These are phyloP conservation scores for Crinitomyces ghanaensis DNA, from an alignment of 805 yeast genomes.

Conservation along the genomic window DNA sequence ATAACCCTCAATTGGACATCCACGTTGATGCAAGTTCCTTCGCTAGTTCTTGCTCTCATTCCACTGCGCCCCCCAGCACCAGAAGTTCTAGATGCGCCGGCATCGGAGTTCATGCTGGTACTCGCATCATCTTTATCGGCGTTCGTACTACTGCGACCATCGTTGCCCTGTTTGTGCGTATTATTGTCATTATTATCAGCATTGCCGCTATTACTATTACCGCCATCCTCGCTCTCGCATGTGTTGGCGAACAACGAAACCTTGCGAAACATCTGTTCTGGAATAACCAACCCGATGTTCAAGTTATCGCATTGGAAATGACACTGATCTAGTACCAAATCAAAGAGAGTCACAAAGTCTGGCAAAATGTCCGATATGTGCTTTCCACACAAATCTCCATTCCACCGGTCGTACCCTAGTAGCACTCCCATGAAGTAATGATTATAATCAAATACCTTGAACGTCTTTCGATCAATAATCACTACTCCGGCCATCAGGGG, in stretches of 20 bases:
- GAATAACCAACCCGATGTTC: conserved; percentile 63
- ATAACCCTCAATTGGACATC: conserved; percentile 77
- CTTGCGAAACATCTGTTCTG: conserved; percentile 83
- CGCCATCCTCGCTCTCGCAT: conserved; percentile 6
- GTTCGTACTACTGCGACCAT: too few relatives aligned
- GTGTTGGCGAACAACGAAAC: conserved; percentile 7
- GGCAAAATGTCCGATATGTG: conserved; percentile 53
- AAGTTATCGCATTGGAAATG: conserved; percentile 6
- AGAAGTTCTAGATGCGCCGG: too few relatives aligned
- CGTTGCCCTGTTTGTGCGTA: too few relatives aligned
- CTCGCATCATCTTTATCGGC: too few relatives aligned
- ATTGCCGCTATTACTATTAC: neutral
- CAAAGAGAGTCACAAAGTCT: conserved; percentile 39
- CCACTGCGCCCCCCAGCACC: too few relatives aligned
- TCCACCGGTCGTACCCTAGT: conserved; percentile 44
- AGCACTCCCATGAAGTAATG: conserved; percentile 66
- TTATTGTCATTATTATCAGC: conserved; percentile 2
- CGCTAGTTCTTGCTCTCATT: conserved; percentile 52
- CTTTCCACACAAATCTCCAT: conserved; percentile 29
- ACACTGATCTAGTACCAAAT: conserved; percentile 29
- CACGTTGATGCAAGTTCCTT: conserved; percentile 52
- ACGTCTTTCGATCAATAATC: conserved; percentile 44
- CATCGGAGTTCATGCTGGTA: too few relatives aligned
- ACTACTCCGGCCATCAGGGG: conserved; percentile 85
- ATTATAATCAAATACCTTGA: conserved; percentile 58